A percentile compares a stretch with the other conserved stretches of the same genome.
Evolutionary conservation across 2,329 filamentous ascomycete species (phyloP).

Genomic region (Bipolaris sorokiniana): DNA sequence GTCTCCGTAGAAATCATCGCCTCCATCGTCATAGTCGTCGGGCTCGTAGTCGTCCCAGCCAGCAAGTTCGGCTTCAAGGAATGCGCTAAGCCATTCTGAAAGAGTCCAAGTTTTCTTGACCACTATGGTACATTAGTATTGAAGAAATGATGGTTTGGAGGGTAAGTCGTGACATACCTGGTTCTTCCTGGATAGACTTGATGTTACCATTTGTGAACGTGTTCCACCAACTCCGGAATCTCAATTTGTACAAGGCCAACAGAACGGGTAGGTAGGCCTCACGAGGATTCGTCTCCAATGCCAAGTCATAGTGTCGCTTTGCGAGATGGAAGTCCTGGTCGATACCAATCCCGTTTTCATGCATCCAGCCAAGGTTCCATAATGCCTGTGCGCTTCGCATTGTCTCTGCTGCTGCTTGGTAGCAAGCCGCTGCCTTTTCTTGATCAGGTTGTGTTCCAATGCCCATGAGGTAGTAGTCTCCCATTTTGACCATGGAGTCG

Average conservation of each 20-base stretch:
- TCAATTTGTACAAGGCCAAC: constrained; percentile 82
- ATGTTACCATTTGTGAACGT: constrained; percentile 87
- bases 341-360: constrained; percentile 92
- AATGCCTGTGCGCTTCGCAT: constrained; percentile 92
- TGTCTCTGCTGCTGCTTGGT: constrained; percentile 88
- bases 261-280: constrained; percentile 95
- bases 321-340: constrained; percentile 96
- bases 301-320: constrained; percentile 93
- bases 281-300: constrained; percentile 79
- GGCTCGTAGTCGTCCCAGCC: constrained; percentile 64
- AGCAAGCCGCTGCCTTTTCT: constrained; percentile 91
- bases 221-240: constrained; percentile 91
- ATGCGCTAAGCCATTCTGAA: constrained; percentile 85
- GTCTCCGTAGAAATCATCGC: constrained; percentile 65
- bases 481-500: constrained; percentile 96
- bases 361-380: constrained; percentile 99
- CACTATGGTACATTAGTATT: constrained; percentile 54
- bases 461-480: constrained; percentile 91
- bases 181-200: constrained; percentile 90
- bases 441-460: constrained; percentile 72
- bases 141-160: not conserved
- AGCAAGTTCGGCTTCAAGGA: constrained; percentile 67
- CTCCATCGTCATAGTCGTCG: constrained; percentile 54
- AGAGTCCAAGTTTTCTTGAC: constrained; percentile 76
- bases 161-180: constrained; percentile 61